A percentile compares a stretch with the other conserved stretches of the same genome.
phyloP scores from a whole-genome alignment of 139 green algal species.

The Asterochloris erici region DNA sequence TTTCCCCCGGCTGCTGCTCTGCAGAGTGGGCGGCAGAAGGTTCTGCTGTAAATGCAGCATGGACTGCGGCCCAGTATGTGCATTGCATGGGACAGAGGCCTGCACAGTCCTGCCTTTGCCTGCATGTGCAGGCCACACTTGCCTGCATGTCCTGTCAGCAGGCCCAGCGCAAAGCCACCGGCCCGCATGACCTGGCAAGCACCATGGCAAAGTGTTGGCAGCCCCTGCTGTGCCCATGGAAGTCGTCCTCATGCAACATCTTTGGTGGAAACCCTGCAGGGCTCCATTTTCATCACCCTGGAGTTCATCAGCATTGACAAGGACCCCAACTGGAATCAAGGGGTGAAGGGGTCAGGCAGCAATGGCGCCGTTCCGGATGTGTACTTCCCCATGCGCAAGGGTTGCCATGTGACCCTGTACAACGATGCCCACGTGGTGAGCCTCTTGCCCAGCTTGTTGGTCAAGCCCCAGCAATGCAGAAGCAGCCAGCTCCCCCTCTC shows the following conservation, averaged over 20 bases:
- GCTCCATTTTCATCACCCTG: neutral
- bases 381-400: conserved; percentile 29
- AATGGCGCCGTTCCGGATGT: conserved; percentile 8
- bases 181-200: neutral
- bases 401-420: conserved; percentile 52
- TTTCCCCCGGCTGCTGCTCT: neutral
- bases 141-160: neutral
- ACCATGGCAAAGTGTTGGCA: neutral
- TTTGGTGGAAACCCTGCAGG: neutral
- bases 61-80: neutral
- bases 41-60: neutral
- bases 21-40: neutral
- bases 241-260: neutral
- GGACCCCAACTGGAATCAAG: conserved; percentile 9
- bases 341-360: neutral
- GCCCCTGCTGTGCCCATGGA: neutral
- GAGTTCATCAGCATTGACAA: conserved; percentile 15
- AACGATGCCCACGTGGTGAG: conserved; percentile 45
- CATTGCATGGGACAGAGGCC: neutral
- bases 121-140: neutral
- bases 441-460: neutral
- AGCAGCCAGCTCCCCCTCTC: neutral
- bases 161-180: neutral
- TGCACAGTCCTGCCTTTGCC: neutral
- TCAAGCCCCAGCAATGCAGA: neutral